phyloP scores from a whole-genome alignment of 2,329 filamentous ascomycete genomes.

The Ceratocystis colombiana region DNA sequence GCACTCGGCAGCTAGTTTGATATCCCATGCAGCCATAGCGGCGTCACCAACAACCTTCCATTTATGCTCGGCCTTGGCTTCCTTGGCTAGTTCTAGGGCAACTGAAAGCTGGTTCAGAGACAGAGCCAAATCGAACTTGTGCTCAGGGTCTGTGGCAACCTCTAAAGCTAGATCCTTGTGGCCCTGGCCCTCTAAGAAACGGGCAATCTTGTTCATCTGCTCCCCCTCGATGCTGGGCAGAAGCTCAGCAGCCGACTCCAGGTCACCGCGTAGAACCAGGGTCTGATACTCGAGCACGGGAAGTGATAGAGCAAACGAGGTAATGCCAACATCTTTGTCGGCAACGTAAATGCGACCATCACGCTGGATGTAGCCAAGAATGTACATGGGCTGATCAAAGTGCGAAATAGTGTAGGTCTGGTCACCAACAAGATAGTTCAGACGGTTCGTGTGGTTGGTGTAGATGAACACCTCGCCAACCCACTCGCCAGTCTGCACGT shows the following conservation, averaged over 20 bases:
- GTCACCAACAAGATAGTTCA: conserved; percentile 96
- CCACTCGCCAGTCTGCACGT: conserved; percentile 90
- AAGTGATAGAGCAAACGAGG: conserved; percentile 82
- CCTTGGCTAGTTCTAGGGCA: conserved; percentile 70
- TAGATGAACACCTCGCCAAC: conserved; percentile 99
- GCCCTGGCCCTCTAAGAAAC: conserved; percentile 93
- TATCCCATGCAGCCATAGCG: conserved; percentile 75
- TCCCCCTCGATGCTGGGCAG: conserved; percentile 76
- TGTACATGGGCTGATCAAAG: conserved; percentile 91
- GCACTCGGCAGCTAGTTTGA: conserved; percentile 81
- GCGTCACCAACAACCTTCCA: conserved; percentile 97
- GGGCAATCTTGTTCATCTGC: conserved; percentile 94
- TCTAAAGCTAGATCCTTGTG: conserved; percentile 93
- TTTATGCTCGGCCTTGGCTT: conserved; percentile 85
- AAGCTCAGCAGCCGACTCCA: conserved; percentile 81
- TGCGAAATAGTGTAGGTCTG: conserved; percentile 96
- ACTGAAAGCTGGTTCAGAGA: conserved; percentile 73
- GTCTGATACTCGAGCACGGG: conserved; percentile 96
- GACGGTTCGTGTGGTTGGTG: conserved; percentile 88
- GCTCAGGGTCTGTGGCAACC: conserved; percentile 87
- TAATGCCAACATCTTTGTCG: conserved; percentile 89
- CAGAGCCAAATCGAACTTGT: conserved; percentile 89
- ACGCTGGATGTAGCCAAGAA: conserved; percentile 87
- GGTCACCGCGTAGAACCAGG: conserved; percentile 81
- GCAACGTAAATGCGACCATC: conserved; percentile 92